Evolutionary conservation across 352 stramenopile species (phyloP), one percentile per base, ranked within the genome.

Genomic region (Globisporangium uncinulatum): DNA sequence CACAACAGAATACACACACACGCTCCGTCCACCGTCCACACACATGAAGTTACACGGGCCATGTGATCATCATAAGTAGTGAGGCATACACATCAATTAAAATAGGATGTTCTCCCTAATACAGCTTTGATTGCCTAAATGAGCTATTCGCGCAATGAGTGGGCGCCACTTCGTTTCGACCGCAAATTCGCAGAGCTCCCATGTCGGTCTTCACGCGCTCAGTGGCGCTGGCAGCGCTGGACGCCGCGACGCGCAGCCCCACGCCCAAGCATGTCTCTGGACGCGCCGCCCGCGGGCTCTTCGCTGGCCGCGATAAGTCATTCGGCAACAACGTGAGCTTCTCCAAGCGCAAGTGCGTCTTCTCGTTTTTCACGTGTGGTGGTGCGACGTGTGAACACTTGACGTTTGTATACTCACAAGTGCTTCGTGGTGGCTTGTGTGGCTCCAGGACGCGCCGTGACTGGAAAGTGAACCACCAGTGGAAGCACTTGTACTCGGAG

Each of bases 281-380:
- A 2, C 80, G 83, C 37, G 83, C 83, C 24, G 63, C 74, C 49
- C 89, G 92, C 36, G 94, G 94, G 10, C 76, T 98, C 41, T 98
- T 97, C 66, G 88, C 94, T 36, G 94, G 94, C 17, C 92, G 92
- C 48, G 94, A 98, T 74, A 94, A 98, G 65, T 63, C 79, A 34
- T 96, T 93, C 57, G 94, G 94, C 57, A 98, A 98, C 83, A 98
- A 97, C 62, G 84, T 97, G 15, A 95, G 83, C 42, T 97, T 97
- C 74, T 96, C 83, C 63, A 94, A 97, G 69, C 92, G 89, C 63
- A 92, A 89, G 70, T 83, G 59, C 42, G 71, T 75, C 6, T 29
- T 4, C 2, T 29, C 4, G 24, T 29, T 29, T 29, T 29, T 29
- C 39, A n/a, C 43, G 11, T 24, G 14, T 47, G 20, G 13, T 13